Base-by-base conservation (phyloP, 2,329 filamentous ascomycete species). In the Lachnellula hyalina region DNA sequence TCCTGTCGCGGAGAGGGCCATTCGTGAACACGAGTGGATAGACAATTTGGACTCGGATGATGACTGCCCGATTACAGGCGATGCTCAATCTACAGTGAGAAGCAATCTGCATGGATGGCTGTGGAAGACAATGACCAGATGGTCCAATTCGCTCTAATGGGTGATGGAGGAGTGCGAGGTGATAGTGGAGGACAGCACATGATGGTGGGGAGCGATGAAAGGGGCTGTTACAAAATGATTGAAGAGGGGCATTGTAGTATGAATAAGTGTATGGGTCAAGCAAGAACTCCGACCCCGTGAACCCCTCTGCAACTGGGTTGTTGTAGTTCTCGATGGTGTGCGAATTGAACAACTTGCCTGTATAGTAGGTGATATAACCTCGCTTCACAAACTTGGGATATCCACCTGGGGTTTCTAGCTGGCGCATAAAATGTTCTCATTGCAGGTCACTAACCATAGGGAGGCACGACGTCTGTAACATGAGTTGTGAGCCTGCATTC, bases 311-410 rank as follows among this genome's bases (percentile, higher is more conserved):
- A 36, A 73, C 75, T 0, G 84, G 84, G 0, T 72, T 72, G 63
- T 84, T 69, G 62, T 86, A 89, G 54, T 85, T 88, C 1, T 74
- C 64, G 1, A 79, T 72, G 0, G 73, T 79, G 51, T 87, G 84
- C 0, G 76, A 74, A 59, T 89, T 89, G 70, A 86, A 84, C 82
- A 1, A 73, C 72, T 90, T 89, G 19, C 84, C 86, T 0, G 80
- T 81, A 61, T 89, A 89, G 63, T 87, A 88, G 1, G 84, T 77
- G 55, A 89, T 87, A 55, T 82, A 75, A 0, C 85, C 85, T 48
- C 84, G 75, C 4, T 72, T 72, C 14, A 88, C 71, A 52, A 89
- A 86, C 60, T 87, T 86, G 1, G 82, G 80, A 60, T 84, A 89
- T 1, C 80, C 79, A 25, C 79, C 77, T 64, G 45, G 2, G 55